A percentile compares a stretch with the other conserved stretches of the same genome.
Evolutionary conservation across 352 stramenopile genomes (phyloP).

Genomic region (Globisporangium rhizosaccharum): DNA sequence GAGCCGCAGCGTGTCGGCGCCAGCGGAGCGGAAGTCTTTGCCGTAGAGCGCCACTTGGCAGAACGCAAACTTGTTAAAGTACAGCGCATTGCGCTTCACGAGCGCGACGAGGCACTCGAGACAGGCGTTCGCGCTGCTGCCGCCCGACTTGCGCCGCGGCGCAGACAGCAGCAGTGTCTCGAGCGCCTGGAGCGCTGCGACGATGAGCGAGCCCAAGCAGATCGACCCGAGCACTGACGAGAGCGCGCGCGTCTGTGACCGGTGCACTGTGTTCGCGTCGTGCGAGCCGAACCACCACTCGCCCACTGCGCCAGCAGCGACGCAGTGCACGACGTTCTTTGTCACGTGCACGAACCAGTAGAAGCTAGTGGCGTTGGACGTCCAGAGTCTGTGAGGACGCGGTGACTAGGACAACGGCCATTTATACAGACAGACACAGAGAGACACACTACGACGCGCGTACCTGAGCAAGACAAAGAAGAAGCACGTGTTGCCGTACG

Average conservation of each 20-base stretch:
- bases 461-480: conserved; percentile 87
- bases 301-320: conserved; percentile 67
- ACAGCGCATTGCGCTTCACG: conserved; percentile 66
- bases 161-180: conserved; percentile 64
- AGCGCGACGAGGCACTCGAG: conserved; percentile 76
- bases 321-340: conserved; percentile 85
- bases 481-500: conserved; percentile 65
- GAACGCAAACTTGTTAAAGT: conserved; percentile 88
- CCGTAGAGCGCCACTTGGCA: conserved; percentile 84
- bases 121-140: conserved; percentile 62
- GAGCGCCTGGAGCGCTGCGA: conserved; percentile 61
- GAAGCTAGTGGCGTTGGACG: conserved; percentile 29
- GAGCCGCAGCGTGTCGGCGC: conserved; percentile 71
- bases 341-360: conserved; percentile 84
- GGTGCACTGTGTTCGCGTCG: conserved; percentile 66
- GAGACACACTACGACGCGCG: neutral
- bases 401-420: too few relatives aligned
- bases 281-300: conserved; percentile 85
- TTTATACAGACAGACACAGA: neutral
- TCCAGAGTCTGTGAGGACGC: too few relatives aligned
- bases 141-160: conserved; percentile 50
- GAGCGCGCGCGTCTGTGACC: conserved; percentile 53
- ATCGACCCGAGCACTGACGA: conserved; percentile 81
- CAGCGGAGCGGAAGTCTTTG: conserved; percentile 71
- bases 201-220: conserved; percentile 76